Evolutionary conservation across 805 yeast species (phyloP), one percentile per base, ranked within the genome.

Genomic region (Scheffersomyces spartinae): DNA sequence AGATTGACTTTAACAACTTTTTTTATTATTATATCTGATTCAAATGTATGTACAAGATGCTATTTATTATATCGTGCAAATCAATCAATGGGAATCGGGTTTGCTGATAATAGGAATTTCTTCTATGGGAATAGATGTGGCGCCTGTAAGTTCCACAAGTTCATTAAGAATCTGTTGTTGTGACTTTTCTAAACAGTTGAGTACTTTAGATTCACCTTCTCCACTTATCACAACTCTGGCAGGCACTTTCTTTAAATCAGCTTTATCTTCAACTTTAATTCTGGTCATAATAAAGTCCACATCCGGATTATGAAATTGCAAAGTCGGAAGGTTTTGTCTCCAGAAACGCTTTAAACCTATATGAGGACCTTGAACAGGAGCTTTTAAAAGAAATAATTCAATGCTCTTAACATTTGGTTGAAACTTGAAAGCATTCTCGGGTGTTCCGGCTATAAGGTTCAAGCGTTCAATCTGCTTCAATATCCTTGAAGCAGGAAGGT

Each of bases 291-390:
- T 61, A 29, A 83, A 71, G 13, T 71, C 65, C 15, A 80, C 43
- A 22, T 58, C 55, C n/a, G 88, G 86, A 49, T 85, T 85, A 55
- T 83, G 86, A 49, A 80, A 85, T 46, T 72, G 75, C 34, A 85
- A 61, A 5, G 85, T 72, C 14, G 91, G 93, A 30, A 85, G 57
- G 51, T 72, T 68, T 26, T 61, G 55, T 39, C 69, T 71, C 91
- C 93, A 81, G 52, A 85, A 82, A 36, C 68, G 67, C 40, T 75
- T 71, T 29, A 80, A 68, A 2, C 86, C 86, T 54, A 66, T 61
- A 39, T 76, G 74, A 2, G 81, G 78, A 20, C 45, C 46, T 27
- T 42, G 44, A 19, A 35, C 33, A 33, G 56, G 56, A 24, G 49
- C 50, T 26, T 46, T 55, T 36, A 71, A 72, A 43, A 78, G 63